These are phyloP conservation scores for Glarea lozoyensis DNA, from an alignment of 495 filamentous ascomycete species.

Conservation along the genomic window DNA sequence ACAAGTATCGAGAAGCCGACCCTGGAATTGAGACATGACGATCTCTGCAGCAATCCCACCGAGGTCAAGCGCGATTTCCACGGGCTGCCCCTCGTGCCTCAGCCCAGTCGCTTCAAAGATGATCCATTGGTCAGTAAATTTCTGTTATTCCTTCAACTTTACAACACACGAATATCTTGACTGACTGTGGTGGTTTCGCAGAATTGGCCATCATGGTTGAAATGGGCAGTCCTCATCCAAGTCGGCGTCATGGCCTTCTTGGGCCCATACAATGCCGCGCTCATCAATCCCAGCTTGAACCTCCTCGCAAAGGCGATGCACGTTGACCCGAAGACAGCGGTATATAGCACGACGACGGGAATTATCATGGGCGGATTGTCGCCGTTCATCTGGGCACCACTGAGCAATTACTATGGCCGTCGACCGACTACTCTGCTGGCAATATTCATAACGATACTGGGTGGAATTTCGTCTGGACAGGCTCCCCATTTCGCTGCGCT, in stretches of 20 bases:
- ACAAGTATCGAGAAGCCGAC: neutral
- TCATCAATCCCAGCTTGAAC: conserved; percentile 19
- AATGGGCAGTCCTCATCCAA: conserved; percentile 23
- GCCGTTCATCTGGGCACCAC: conserved; percentile 19
- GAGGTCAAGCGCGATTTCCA: conserved; percentile 17
- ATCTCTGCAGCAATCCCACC: neutral
- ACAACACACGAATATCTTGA: no score
- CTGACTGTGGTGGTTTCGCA: conserved; percentile 2
- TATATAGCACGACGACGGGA: conserved; percentile 21
- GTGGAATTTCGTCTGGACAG: conserved; percentile 18
- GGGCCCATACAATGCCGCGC: conserved; percentile 20
- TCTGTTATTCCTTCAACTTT: no score
- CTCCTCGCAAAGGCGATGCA: conserved; percentile 15
- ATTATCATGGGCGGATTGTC: conserved; percentile 22
- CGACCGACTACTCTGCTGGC: conserved; percentile 21
- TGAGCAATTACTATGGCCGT: conserved; percentile 19
- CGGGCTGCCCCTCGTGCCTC: conserved; percentile 22
- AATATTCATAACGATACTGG: conserved; percentile 19
- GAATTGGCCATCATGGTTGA: conserved; percentile 24
- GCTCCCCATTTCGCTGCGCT: conserved; percentile 14
- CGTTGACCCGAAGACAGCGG: conserved; percentile 14
- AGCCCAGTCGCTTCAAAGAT: conserved; percentile 25
- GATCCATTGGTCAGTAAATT: conserved; percentile 24
- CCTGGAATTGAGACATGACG: neutral
- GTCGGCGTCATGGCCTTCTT: conserved; percentile 23